Evolutionary conservation across 768 basidiomycete species (phyloP).

Genomic region (Sarcomyxa edulis): DNA sequence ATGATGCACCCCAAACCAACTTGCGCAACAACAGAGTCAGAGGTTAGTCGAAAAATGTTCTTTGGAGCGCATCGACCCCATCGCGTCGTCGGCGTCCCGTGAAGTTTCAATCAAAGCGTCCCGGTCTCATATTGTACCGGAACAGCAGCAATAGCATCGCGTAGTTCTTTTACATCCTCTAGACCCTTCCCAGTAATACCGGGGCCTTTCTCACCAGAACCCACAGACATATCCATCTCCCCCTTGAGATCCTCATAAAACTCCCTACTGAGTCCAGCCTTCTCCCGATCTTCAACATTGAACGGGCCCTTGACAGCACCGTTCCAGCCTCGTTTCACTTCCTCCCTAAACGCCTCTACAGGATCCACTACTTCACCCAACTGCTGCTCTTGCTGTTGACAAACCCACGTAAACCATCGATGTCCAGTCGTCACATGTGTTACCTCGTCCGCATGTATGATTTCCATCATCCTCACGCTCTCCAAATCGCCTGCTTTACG

Average conservation of each 20-base stretch:
- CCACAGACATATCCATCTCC: no score
- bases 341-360: constrained; percentile 59
- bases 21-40: no score
- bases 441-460: constrained; percentile 79
- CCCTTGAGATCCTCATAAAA: constrained; percentile 73
- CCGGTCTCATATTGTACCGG: constrained; percentile 11
- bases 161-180: constrained; percentile 6
- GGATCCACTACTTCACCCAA: constrained; percentile 37
- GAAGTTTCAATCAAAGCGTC: no score
- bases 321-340: constrained; percentile 64
- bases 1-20: no score
- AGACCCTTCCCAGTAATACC: no score
- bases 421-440: constrained; percentile 81
- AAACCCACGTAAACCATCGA: constrained; percentile 80
- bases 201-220: no score
- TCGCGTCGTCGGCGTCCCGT: no score
- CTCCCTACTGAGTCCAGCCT: constrained; percentile 64
- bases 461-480: constrained; percentile 62
- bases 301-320: constrained; percentile 82
- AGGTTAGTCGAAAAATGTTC: no score
- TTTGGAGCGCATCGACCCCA: no score
- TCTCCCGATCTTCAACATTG: constrained; percentile 66
- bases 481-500: constrained; percentile 59
- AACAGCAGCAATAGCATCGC: constrained; percentile 12
- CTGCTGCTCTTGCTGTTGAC: constrained; percentile 36